Evolutionary conservation across 352 stramenopile species (phyloP).

Genomic region (Phytophthora boehmeriae): DNA sequence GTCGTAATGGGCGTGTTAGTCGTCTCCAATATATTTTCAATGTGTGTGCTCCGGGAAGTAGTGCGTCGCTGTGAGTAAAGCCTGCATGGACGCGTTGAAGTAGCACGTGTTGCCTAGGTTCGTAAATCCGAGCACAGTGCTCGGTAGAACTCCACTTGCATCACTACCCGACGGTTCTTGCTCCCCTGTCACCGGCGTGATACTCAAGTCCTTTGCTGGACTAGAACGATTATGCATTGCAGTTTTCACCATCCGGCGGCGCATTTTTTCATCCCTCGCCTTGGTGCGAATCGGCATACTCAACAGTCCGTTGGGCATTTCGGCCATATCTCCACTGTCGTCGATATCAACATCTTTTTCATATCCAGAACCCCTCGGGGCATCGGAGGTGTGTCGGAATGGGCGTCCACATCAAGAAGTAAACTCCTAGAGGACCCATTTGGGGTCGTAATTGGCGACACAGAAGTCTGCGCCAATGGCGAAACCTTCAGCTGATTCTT

Average conservation of each 20-base stretch:
- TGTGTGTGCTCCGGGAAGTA: slow-evolving; percentile 65
- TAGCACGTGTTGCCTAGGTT: slow-evolving; percentile 96
- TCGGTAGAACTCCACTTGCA: slow-evolving; percentile 15
- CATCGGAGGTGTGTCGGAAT: slow-evolving; percentile 16
- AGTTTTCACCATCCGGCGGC: slow-evolving; percentile 29
- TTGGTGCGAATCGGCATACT: slow-evolving; percentile 42
- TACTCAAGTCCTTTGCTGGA: slow-evolving; percentile 17
- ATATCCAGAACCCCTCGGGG: slow-evolving; percentile 12
- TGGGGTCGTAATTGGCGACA: slow-evolving; percentile 30
- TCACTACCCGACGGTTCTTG: neutral
- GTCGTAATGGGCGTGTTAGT: slow-evolving; percentile 90
- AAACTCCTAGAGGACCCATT: slow-evolving; percentile 24
- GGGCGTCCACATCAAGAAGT: slow-evolving; percentile 12
- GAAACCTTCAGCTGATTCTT: slow-evolving; percentile 20
- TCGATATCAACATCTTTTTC: neutral
- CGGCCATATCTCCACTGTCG: neutral
- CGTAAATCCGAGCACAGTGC: slow-evolving; percentile 65
- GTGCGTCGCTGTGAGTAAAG: slow-evolving; percentile 90
- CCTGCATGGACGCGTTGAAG: slow-evolving; percentile 91
- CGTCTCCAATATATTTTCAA: slow-evolving; percentile 54
- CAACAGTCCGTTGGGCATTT: slow-evolving; percentile 20
- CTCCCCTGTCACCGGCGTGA: slow-evolving; percentile 1
- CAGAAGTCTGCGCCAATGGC: neutral
- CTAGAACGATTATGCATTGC: slow-evolving; percentile 15
- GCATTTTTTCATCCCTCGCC: slow-evolving; percentile 33